Base-by-base conservation (phyloP, 2,329 filamentous ascomycete species). In the Metarhizium sp. region DNA sequence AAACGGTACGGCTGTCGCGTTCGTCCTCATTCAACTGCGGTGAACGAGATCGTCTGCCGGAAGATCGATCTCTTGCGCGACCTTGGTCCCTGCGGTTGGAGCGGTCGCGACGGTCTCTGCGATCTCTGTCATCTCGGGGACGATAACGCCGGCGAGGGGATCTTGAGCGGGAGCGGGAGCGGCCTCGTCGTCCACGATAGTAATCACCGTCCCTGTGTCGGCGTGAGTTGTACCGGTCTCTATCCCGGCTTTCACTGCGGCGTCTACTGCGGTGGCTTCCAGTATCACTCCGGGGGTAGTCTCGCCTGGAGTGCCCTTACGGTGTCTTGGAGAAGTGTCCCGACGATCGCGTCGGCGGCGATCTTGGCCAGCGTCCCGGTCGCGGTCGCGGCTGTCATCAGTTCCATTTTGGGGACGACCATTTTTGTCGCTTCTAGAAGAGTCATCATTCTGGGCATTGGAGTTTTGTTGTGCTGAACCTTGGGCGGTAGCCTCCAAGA, bases 1-100 rank as follows among this genome's bases (percentile, higher is more conserved):
- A 99, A 57, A 99, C 90, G 57, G 95, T 99, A 66, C 94, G 88
- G 64, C 90, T 87, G 75, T 99, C 94, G 67, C 92, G 88, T 74
- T 99, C 94, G 73, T 97, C 94, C 71, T 96, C 92, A 65, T 88
- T 96, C 58, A 88, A 83, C 67, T 88, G 85, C 32, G 90, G 87
- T 53, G 87, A 85, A 55, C 80, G 62, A 72, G 72, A 64, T 70
- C 75, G 43, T 70, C 59, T 50, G 69, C 69, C 55, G 71, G 67
- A 47, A 68, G 70, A 34, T 75, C 74, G 76, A 52, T 82, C 78
- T 58, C 76, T 74, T 55, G 76, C 76, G 63, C 84, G 79, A 59
- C 80, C 80, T 60, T 74, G 71, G 56, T 72, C 77, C 57, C 78
- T 75, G 62, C 71, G 67, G 56, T 76, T 75, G 48, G 54, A 69